These are phyloP conservation scores for Quercus wislizeni DNA, from an alignment of 306 rosid genomes.

Conservation along the genomic window DNA sequence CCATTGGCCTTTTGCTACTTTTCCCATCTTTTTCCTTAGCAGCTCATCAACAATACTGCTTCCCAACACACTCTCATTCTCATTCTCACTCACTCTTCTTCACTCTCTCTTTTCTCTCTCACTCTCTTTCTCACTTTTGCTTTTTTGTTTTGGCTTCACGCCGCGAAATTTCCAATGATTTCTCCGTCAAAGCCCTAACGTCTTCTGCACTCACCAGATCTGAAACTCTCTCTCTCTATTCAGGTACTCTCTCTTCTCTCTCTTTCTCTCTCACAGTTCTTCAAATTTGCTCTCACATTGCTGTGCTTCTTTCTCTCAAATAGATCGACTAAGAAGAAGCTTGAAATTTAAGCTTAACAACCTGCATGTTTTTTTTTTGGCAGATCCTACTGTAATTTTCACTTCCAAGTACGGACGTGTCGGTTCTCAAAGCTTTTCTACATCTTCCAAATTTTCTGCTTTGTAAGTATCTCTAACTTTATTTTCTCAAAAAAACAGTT, in stretches of 20 bases:
- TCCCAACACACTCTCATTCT: not conserved
- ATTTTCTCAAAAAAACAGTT: not conserved
- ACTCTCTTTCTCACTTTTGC: conserved; percentile 21
- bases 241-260: conserved; percentile 6
- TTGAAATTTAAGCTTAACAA: conserved; percentile 18
- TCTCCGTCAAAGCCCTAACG: conserved; percentile 30
- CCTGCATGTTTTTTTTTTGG: conserved; percentile 37
- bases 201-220: conserved; percentile 47
- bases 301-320: conserved; percentile 1
- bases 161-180: conserved; percentile 30
- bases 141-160: conserved; percentile 35
- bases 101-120: not conserved
- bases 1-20: not conserved
- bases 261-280: not conserved
- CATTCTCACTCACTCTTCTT: not conserved
- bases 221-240: conserved; percentile 20
- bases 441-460: conserved; percentile 4
- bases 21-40: not conserved
- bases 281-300: not conserved
- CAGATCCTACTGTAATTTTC: conserved; percentile 28
- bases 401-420: not conserved
- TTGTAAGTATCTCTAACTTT: conserved; percentile 17
- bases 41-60: too few relatives aligned
- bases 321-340: conserved; percentile 21
- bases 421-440: conserved; percentile 17